These are phyloP conservation scores for Plectosphaerella sp. DNA, from an alignment of 2,329 filamentous ascomycete genomes.

Conservation along the genomic window DNA sequence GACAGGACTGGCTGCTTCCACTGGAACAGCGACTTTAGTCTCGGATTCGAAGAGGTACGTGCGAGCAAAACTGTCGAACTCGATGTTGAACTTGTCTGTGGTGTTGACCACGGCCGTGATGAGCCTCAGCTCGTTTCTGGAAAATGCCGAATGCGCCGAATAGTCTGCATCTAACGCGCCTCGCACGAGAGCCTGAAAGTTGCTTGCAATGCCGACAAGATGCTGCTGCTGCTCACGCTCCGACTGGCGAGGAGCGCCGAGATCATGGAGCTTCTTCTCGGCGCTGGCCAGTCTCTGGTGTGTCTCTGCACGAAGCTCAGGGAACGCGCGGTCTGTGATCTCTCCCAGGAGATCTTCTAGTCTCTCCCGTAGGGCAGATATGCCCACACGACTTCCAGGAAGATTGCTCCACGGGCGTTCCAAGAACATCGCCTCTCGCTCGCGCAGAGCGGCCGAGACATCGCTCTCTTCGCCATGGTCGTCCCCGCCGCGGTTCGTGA, in stretches of 20 bases:
- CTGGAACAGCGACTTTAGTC: background rate
- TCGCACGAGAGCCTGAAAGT: conserved; percentile 13
- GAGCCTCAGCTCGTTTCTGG: background rate
- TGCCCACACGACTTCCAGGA: conserved; percentile 16
- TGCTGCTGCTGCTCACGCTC: conserved; percentile 12
- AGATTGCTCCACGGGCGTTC: conserved; percentile 13
- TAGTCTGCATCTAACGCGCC: conserved; percentile 2
- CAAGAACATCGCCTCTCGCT: background rate
- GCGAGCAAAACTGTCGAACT: background rate
- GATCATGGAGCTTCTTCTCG: background rate
- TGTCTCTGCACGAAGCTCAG: conserved; percentile 17
- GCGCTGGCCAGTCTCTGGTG: conserved; percentile 4
- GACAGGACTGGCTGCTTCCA: background rate
- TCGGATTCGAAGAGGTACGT: background rate
- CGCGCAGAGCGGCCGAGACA: background rate
- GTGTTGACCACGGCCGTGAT: conserved; percentile 2
- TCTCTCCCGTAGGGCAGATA: conserved; percentile 15
- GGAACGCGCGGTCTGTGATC: conserved; percentile 20
- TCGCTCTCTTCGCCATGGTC: conserved; percentile 8
- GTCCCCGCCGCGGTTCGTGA: conserved; percentile 18
- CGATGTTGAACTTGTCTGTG: background rate
- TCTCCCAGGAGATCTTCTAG: conserved; percentile 19
- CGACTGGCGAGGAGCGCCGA: background rate
- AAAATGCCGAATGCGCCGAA: background rate
- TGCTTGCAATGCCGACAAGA: conserved; percentile 11